These are phyloP conservation scores for Furcasterigmium furcatum DNA, from an alignment of 2,329 filamentous ascomycete genomes.

Conservation along the genomic window DNA sequence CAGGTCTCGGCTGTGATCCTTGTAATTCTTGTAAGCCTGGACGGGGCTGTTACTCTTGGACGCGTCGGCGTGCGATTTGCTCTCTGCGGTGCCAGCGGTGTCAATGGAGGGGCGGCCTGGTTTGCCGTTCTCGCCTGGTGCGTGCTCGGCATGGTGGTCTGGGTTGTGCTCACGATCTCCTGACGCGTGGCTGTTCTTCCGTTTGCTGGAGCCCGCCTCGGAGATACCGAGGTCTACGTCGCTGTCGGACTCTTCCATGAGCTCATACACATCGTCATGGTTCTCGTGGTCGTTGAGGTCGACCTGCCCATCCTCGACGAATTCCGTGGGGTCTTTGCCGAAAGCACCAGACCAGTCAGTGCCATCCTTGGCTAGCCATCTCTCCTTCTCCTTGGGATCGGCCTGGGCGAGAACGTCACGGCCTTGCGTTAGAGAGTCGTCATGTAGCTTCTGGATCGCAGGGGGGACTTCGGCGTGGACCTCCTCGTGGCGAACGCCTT, in stretches of 20 bases:
- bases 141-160: too few species aligned
- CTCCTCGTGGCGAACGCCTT: constrained; percentile 73
- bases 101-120: constrained; percentile 30
- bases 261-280: constrained; percentile 22
- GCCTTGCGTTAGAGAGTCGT: constrained; percentile 74
- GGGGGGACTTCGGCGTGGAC: constrained; percentile 74
- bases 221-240: constrained; percentile 50
- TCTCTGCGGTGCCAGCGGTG: constrained; percentile 29
- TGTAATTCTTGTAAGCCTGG: constrained; percentile 59
- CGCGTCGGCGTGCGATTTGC: constrained; percentile 16
- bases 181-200: neutral
- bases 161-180: too few species aligned
- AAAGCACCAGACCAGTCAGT: constrained; percentile 88
- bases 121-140: neutral
- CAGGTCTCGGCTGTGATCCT: constrained; percentile 67
- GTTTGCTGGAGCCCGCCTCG: constrained; percentile 41
- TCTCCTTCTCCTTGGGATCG: constrained; percentile 66
- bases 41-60: constrained; percentile 50
- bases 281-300: constrained; percentile 33
- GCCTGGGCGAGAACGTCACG: constrained; percentile 77
- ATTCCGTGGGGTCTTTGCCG: constrained; percentile 65
- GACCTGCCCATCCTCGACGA: constrained; percentile 29
- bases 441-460: constrained; percentile 71
- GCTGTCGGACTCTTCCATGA: constrained; percentile 26
- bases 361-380: constrained; percentile 77